Percentiles rank a stretch among this genome's conserved stretches.
Conservation (phyloP, 2,329 filamentous ascomycete genomes). For the Exophiala oligosperma region DNA sequence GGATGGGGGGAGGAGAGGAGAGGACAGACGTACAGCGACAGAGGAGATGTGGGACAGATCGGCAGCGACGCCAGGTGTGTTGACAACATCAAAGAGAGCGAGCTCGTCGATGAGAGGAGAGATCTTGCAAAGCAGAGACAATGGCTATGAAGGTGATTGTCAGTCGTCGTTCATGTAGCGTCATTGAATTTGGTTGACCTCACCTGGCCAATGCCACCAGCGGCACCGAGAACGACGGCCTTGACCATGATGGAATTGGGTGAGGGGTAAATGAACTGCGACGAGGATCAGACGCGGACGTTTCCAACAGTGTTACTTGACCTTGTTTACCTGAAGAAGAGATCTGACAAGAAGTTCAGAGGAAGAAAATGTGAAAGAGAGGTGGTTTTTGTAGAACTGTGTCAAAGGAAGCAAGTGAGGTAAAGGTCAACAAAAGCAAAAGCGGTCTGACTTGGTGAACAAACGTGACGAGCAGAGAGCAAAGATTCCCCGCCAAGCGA, state of each 20-base stretch:
- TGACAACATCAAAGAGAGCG: conserved; percentile 98
- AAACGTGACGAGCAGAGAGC: neutral
- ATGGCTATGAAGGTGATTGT: conserved; percentile 60
- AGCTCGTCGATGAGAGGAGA: conserved; percentile 87
- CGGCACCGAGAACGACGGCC: conserved; percentile 81
- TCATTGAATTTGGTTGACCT: conserved; percentile 2
- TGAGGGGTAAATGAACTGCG: conserved; percentile 19
- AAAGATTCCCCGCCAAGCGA: neutral
- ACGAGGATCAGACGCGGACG: neutral
- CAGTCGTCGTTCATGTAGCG: neutral
- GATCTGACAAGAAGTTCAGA: neutral
- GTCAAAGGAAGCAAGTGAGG: conserved; percentile 1
- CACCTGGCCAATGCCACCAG: conserved; percentile 98
- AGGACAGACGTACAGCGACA: conserved; percentile 67
- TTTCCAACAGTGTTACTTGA: too few relatives aligned
- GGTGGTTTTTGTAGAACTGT: neutral
- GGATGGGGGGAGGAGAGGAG: conserved; percentile 33
- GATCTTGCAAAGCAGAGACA: conserved; percentile 94
- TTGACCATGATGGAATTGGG: conserved; percentile 48
- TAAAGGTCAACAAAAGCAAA: conserved; percentile 4
- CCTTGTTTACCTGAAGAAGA: too few relatives aligned
- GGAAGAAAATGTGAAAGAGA: neutral
- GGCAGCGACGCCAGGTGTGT: conserved; percentile 92
- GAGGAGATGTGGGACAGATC: conserved; percentile 98
- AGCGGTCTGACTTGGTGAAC: conserved; percentile 14